phyloP scores from a whole-genome alignment of 2,329 filamentous ascomycete genomes.

The Botrytis medusae region DNA sequence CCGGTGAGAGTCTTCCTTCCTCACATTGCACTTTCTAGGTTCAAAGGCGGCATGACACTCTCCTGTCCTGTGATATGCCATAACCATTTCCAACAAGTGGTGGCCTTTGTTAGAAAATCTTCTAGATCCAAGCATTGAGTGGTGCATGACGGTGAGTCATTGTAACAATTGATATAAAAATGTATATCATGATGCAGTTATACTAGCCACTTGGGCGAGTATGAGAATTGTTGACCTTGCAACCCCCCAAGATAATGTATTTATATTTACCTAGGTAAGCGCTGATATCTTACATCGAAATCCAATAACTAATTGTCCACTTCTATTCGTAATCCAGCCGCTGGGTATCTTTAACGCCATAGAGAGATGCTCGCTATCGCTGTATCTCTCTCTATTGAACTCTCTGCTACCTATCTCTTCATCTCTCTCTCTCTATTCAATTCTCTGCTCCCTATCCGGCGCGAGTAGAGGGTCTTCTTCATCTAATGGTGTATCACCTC shows the following conservation, averaged over 20 bases:
- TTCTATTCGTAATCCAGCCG: not conserved
- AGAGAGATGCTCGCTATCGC: not conserved
- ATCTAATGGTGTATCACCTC: conserved; percentile 24
- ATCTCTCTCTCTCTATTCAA: conserved; percentile 24
- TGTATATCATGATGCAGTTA: not conserved
- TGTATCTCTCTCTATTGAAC: conserved; percentile 20
- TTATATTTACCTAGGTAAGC: not conserved
- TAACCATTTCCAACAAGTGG: not conserved
- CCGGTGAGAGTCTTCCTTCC: rapidly evolving
- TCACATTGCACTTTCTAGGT: not conserved
- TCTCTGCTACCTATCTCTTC: conserved; percentile 23
- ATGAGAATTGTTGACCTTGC: not conserved
- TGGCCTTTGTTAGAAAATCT: not conserved
- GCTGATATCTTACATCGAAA: not conserved
- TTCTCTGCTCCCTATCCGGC: conserved; percentile 24
- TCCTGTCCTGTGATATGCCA: not conserved
- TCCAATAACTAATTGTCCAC: not conserved
- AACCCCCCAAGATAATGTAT: not conserved
- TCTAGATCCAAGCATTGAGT: not conserved
- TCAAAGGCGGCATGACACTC: no score
- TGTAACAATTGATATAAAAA: not conserved
- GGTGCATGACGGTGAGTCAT: not conserved
- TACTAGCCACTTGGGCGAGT: conserved; percentile 3
- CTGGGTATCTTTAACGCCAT: conserved; percentile 10
- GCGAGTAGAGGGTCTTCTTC: conserved; percentile 29